These are phyloP conservation scores for Cetraspora pellucida DNA, from an alignment of 192 early-diverging fungal genomes.

Conservation along the genomic window DNA sequence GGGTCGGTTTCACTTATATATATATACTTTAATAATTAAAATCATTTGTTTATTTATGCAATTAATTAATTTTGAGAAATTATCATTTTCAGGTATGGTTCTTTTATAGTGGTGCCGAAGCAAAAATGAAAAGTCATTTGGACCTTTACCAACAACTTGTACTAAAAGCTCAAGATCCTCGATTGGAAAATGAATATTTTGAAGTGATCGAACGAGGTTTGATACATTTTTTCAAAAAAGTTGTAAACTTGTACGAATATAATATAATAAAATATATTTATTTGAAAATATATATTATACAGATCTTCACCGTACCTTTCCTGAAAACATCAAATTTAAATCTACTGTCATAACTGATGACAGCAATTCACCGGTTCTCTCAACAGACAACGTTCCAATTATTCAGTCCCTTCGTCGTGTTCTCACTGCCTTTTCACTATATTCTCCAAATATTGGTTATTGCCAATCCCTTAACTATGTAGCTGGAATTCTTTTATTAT, in stretches of 20 bases:
- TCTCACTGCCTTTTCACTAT: conserved; percentile 69
- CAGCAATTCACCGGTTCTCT: conserved; percentile 37
- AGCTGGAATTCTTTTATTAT: conserved; percentile 71
- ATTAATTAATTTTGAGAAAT: conserved; percentile 14
- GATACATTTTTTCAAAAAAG: background rate
- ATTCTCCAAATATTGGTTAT: conserved; percentile 78
- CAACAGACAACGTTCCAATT: conserved; percentile 48
- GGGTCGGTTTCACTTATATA: conserved; percentile 43
- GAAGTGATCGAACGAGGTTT: conserved; percentile 69
- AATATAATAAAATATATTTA: background rate
- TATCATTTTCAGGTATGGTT: conserved; percentile 60
- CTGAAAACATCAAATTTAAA: conserved; percentile 73
- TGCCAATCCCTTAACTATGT: conserved; percentile 85
- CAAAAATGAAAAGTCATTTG: conserved; percentile 53
- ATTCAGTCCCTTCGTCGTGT: conserved; percentile 67
- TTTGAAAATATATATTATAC: background rate
- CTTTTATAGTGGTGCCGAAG: conserved; percentile 71
- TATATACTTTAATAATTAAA: conserved; percentile 9
- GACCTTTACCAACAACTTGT: conserved; percentile 61
- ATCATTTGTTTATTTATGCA: conserved; percentile 22
- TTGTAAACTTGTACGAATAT: background rate
- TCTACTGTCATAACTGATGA: conserved; percentile 43
- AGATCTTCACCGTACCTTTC: conserved; percentile 80
- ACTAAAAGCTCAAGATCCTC: conserved; percentile 43
- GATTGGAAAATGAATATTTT: conserved; percentile 64